phyloP scores from a whole-genome alignment of 805 yeast genomes.

The Candida sanyiensis region DNA sequence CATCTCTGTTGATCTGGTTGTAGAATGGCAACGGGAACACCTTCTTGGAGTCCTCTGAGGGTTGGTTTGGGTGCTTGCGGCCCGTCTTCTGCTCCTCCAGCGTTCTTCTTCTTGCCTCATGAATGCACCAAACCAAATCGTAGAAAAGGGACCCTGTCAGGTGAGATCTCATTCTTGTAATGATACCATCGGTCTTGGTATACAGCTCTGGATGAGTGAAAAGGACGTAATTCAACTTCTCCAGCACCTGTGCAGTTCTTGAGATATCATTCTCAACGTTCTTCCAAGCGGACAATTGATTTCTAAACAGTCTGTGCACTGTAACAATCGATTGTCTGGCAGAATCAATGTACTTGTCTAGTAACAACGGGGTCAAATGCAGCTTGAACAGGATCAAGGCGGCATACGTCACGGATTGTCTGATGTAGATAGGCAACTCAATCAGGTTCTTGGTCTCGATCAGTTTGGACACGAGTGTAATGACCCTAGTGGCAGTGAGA shows the following conservation, averaged over 20 bases:
- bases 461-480: conserved; percentile 70
- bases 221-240: conserved; percentile 79
- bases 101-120: conserved; percentile 80
- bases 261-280: conserved; percentile 81
- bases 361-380: conserved; percentile 68
- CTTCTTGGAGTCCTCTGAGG: conserved; percentile 25
- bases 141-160: conserved; percentile 86
- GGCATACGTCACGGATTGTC: conserved; percentile 81
- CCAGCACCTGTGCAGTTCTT: conserved; percentile 85
- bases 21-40: conserved; percentile 74
- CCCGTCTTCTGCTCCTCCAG: conserved; percentile 34
- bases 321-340: conserved; percentile 92
- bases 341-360: conserved; percentile 68
- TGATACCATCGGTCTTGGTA: conserved; percentile 65
- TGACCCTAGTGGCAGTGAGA: conserved; percentile 70
- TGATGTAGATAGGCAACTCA: conserved; percentile 78
- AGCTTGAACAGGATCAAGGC: conserved; percentile 75
- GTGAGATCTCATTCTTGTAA: conserved; percentile 86
- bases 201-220: conserved; percentile 84
- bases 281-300: conserved; percentile 88
- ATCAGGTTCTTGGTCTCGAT: conserved; percentile 64
- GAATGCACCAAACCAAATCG: conserved; percentile 90
- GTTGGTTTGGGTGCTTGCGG: conserved; percentile 26
- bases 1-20: conserved; percentile 84
- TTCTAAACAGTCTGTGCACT: conserved; percentile 80